Evolutionary conservation across 352 stramenopile genomes (phyloP).

Genomic region (Phytophthora fragariae): DNA sequence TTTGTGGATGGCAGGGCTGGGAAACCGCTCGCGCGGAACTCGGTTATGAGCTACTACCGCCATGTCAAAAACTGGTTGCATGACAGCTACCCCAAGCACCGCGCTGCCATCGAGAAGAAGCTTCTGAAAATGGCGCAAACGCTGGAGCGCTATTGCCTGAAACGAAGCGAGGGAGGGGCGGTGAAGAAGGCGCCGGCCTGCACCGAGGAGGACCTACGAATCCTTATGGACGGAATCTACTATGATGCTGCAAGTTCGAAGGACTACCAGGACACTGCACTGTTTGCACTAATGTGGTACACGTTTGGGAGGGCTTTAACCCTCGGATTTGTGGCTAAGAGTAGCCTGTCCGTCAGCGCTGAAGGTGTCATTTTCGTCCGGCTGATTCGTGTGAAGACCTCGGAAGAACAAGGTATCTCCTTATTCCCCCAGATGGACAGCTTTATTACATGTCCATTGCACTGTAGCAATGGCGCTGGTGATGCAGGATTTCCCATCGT

Average conservation of each 20-base stretch:
- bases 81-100: slow-evolving; percentile 17
- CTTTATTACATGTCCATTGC: slow-evolving; percentile 12
- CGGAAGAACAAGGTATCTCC: slow-evolving; percentile 8
- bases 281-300: slow-evolving; percentile 28
- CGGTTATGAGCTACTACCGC: slow-evolving; percentile 26
- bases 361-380: slow-evolving; percentile 23
- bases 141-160: slow-evolving; percentile 23
- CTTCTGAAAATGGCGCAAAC: slow-evolving; percentile 24
- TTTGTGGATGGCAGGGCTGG: slow-evolving; percentile 5
- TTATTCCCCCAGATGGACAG: slow-evolving; percentile 11
- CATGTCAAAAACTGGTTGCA: slow-evolving; percentile 33
- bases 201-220: slow-evolving; percentile 19
- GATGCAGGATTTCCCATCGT: slow-evolving; percentile 8
- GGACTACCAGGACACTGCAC: slow-evolving; percentile 35
- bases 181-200: slow-evolving; percentile 26
- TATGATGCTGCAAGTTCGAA: neutral
- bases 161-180: slow-evolving; percentile 10
- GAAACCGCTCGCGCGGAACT: slow-evolving; percentile 12
- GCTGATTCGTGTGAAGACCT: slow-evolving; percentile 13
- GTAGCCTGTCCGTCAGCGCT: slow-evolving; percentile 1
- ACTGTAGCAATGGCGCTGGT: slow-evolving; percentile 11
- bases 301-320: slow-evolving; percentile 21
- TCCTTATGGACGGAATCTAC: slow-evolving; percentile 26
- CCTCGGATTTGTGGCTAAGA: slow-evolving; percentile 20
- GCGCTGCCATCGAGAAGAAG: slow-evolving; percentile 15